Evolutionary conservation across 2,329 filamentous ascomycete genomes (phyloP), one percentile per base, ranked within the genome.

Genomic region (Arthrobotrys sphaeroides): DNA sequence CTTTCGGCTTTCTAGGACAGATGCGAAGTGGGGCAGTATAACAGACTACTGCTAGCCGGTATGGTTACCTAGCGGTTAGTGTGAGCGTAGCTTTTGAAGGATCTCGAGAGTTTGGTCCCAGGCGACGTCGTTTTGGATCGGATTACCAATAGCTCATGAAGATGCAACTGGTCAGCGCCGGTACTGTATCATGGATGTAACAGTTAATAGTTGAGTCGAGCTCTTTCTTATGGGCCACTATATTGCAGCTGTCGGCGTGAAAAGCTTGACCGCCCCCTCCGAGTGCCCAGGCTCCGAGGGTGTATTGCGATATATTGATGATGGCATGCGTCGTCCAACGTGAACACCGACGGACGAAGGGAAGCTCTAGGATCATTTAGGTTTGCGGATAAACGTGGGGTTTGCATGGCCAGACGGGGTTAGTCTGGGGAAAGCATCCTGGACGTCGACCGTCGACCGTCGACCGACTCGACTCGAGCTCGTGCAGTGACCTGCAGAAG

Each of bases 321-420:
- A 68, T 59, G 43, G 26, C 22, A 49, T 57, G 42, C 38, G 22
- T 45, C 38, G 55, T 60, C 36, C 55, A 60, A 60, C 55, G 36
- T 24, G 47, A 64, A 38, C 43, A 28, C 62, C 70, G 62, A 68
- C 70, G 70, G 70, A 74, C 70, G 70, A 74, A 74, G 51, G 70
- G 70, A 74, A 65, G 28, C 5, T 55, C 31, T 2, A 36, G 53
- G 61, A 61, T 55, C 53, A 40, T 53, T 59, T 40, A 61, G 43
- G 65, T 66, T 55, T 57, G 42, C 61, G 69, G 69, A 67, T 73
- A 73, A 73, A 73, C 69, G 69, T 73, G 69, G 69, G 69, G 61
- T 53, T 55, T 28, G 43, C 59, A 64, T 70, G 38, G 43, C 45
- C 49, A 64, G 45, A 64, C 28, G 26, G 18, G 51, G 7, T 9